Evolutionary conservation across 2,329 filamentous ascomycete genomes (phyloP).

Genomic region (Aspergillus sp.): DNA sequence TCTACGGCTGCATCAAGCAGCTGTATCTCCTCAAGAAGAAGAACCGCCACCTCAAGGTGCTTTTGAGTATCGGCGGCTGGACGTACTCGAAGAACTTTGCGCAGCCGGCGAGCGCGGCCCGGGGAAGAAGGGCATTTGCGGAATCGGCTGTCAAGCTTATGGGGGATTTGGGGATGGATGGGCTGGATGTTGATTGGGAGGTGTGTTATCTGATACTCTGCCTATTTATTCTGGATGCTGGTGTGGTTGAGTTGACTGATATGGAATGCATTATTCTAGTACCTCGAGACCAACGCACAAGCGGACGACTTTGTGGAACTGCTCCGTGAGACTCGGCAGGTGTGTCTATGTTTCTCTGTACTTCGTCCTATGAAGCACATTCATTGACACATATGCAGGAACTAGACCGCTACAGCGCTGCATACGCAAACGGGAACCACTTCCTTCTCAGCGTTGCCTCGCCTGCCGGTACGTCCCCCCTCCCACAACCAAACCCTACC

Average conservation of each 20-base stretch:
- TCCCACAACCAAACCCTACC: neutral
- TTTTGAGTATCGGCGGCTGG: conserved; percentile 85
- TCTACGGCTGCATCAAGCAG: conserved; percentile 79
- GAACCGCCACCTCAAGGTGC: conserved; percentile 75
- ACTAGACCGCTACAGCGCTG: conserved; percentile 47
- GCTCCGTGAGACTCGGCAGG: conserved; percentile 36
- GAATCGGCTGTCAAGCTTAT: conserved; percentile 72
- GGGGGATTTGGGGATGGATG: conserved; percentile 73
- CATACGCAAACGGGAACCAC: conserved; percentile 44
- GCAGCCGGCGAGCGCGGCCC: conserved; percentile 63
- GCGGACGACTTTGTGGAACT: conserved; percentile 43
- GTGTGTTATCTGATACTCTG: conserved; percentile 2
- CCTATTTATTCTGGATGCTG: too few relatives aligned
- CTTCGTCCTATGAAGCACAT: too few relatives aligned
- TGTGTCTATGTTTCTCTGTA: conserved; percentile 22
- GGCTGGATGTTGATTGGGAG: conserved; percentile 51
- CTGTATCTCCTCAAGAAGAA: conserved; percentile 75
- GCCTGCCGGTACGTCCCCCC: conserved; percentile 41
- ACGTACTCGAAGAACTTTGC: conserved; percentile 77
- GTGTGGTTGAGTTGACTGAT: neutral
- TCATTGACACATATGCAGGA: conserved; percentile 31
- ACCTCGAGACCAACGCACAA: conserved; percentile 38
- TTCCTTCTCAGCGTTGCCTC: conserved; percentile 54
- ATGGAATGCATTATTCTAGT: conserved; percentile 24
- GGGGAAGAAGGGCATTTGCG: conserved; percentile 67